Evolutionary conservation across 1,139 yeast genomes (phyloP).

Genomic region (Scheffersomyces illinoinensis): DNA sequence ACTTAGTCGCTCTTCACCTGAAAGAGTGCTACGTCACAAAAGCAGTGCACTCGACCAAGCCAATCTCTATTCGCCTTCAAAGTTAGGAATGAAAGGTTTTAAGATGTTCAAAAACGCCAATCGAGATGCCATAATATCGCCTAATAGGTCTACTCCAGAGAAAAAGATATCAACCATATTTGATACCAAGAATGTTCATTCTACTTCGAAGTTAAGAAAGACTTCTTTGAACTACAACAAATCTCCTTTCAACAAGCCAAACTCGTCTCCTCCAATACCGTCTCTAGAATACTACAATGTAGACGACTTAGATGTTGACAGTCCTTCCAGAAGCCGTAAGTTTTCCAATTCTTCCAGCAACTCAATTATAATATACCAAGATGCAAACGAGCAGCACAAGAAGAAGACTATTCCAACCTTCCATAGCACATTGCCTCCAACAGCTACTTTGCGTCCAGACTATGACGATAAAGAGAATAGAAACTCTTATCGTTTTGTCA

Average conservation of each 20-base stretch:
- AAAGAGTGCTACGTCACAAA: slow-evolving; percentile 4
- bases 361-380: slow-evolving; percentile 16
- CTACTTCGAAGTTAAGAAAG: slow-evolving; percentile 14
- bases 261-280: slow-evolving; percentile 15
- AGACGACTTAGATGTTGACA: slow-evolving; percentile 33
- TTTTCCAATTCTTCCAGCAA: slow-evolving; percentile 21
- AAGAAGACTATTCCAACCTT: slow-evolving; percentile 4
- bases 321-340: slow-evolving; percentile 39
- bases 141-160: slow-evolving; percentile 25
- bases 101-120: slow-evolving; percentile 38
- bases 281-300: slow-evolving; percentile 29
- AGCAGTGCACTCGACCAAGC: slow-evolving; percentile 8
- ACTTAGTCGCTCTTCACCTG: slow-evolving; percentile 1
- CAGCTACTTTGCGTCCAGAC: slow-evolving; percentile 12
- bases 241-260: slow-evolving; percentile 20
- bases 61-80: slow-evolving; percentile 32
- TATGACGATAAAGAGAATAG: slow-evolving; percentile 37
- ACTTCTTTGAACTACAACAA: slow-evolving; percentile 14
- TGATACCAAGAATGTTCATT: slow-evolving; percentile 13
- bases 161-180: slow-evolving; percentile 17
- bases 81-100: slow-evolving; percentile 30
- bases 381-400: slow-evolving; percentile 5
- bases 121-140: slow-evolving; percentile 35
- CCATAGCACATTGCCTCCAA: background rate
- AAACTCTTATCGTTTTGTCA: slow-evolving; percentile 65